These are phyloP conservation scores for Erysimum cheiranthoides DNA, from an alignment of 345 rosid species.

Conservation along the genomic window DNA sequence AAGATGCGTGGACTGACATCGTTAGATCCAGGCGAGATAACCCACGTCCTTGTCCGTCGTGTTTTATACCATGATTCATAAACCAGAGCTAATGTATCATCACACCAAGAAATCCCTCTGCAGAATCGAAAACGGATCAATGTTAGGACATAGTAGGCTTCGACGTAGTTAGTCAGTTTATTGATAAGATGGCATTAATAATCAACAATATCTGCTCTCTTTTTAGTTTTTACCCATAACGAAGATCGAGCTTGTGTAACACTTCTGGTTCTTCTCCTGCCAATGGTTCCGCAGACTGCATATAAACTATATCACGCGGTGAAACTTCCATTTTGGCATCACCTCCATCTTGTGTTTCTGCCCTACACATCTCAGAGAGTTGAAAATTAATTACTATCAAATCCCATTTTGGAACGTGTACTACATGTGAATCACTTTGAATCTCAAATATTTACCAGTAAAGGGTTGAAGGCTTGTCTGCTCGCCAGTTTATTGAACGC, in stretches of 20 bases:
- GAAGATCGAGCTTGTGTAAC: slow-evolving; percentile 93
- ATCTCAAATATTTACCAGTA: slow-evolving; percentile 65
- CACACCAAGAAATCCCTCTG: slow-evolving; percentile 98
- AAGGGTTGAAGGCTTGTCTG: slow-evolving; percentile 87
- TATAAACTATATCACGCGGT: slow-evolving; percentile 89
- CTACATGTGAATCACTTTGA: slow-evolving; percentile 2
- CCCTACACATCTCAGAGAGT: slow-evolving; percentile 63
- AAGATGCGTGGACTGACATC: slow-evolving; percentile 74
- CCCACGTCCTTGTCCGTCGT: slow-evolving; percentile 87
- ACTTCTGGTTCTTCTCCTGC: slow-evolving; percentile 82
- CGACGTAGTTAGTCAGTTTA: slow-evolving; percentile 16
- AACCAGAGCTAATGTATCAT: slow-evolving; percentile 87
- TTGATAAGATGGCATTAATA: slow-evolving; percentile 24
- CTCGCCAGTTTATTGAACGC: slow-evolving; percentile 95
- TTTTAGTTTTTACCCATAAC: slow-evolving; percentile 73
- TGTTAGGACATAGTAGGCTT: background rate
- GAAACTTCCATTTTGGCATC: slow-evolving; percentile 95
- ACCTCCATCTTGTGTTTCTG: slow-evolving; percentile 98
- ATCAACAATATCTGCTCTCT: background rate
- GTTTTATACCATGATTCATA: slow-evolving; percentile 99
- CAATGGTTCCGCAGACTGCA: slow-evolving; percentile 73
- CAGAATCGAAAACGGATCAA: slow-evolving; percentile 18
- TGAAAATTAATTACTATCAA: slow-evolving; percentile 18
- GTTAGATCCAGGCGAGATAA: slow-evolving; percentile 75
- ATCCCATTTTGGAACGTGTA: slow-evolving; percentile 10